Percentiles rank a stretch among this genome's conserved stretches.
Evolutionary conservation across 2,329 filamentous ascomycete genomes (phyloP).

Genomic region (Thielaviopsis populi): DNA sequence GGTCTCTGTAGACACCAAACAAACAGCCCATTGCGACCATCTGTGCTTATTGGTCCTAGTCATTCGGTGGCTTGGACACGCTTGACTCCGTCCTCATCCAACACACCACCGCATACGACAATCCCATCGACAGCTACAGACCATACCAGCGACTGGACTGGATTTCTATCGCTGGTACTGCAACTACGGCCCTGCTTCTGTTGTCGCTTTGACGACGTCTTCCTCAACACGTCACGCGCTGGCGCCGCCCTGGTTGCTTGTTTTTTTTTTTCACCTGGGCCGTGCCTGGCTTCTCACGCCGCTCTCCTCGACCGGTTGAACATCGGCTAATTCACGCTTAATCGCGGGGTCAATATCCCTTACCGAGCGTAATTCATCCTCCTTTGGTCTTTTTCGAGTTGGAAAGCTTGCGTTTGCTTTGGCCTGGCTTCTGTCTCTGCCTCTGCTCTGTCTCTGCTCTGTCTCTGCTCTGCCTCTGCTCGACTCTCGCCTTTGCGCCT

Average conservation of each 20-base stretch:
- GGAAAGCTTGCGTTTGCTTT: constrained; percentile 1
- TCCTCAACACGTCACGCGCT: background rate
- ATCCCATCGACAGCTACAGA: background rate
- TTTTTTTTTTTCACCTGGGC: too few species aligned
- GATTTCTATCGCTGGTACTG: background rate
- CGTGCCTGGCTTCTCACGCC: background rate
- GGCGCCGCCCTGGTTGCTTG: background rate
- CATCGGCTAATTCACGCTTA: background rate
- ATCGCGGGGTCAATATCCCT: background rate
- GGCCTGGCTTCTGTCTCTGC: background rate
- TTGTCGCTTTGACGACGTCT: background rate
- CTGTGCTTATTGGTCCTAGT: background rate
- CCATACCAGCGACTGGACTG: background rate
- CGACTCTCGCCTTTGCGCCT: background rate
- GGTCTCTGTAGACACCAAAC: background rate
- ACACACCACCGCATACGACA: background rate
- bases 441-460: background rate
- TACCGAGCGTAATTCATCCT: background rate
- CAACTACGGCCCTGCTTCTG: background rate
- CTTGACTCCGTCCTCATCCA: background rate
- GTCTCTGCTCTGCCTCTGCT: background rate
- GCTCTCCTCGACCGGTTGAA: background rate
- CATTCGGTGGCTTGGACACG: background rate
- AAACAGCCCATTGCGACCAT: background rate
- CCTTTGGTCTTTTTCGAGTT: background rate